phyloP scores from a whole-genome alignment of 257 asterid species.

The Salvia splendens region DNA sequence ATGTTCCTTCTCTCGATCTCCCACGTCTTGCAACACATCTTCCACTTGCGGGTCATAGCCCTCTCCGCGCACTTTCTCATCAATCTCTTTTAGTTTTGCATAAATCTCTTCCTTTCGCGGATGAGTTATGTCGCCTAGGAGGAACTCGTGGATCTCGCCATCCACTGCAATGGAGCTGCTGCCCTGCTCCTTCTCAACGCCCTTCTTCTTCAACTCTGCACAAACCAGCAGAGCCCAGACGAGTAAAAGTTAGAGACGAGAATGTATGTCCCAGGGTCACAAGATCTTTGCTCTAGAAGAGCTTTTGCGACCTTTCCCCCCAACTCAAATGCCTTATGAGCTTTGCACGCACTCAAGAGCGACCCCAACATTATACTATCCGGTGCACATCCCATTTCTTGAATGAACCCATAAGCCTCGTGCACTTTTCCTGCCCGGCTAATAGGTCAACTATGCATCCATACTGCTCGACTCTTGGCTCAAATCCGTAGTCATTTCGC shows the following conservation, averaged over 20 bases:
- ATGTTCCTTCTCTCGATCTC: conserved; percentile 44
- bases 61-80: conserved; percentile 29
- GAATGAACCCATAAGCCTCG: conserved; percentile 47
- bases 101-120: conserved; percentile 55
- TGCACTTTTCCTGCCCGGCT: conserved; percentile 56
- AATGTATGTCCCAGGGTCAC: conserved; percentile 40
- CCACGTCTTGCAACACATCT: conserved; percentile 45
- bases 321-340: conserved; percentile 43
- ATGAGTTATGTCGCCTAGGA: conserved; percentile 56
- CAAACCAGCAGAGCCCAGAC: conserved; percentile 40
- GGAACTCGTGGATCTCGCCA: conserved; percentile 49
- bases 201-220: conserved; percentile 42
- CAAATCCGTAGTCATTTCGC: conserved; percentile 36
- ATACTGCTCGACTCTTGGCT: conserved; percentile 53
- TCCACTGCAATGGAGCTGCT: conserved; percentile 51
- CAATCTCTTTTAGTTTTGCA: conserved; percentile 42
- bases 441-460: conserved; percentile 66
- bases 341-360: conserved; percentile 51
- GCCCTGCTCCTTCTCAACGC: conserved; percentile 56
- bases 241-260: conserved; percentile 53
- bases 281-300: conserved; percentile 26
- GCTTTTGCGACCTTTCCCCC: conserved; percentile 44
- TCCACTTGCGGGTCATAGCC: conserved; percentile 51
- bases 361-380: conserved; percentile 58
- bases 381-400: conserved; percentile 36